Conservation (phyloP, 768 basidiomycete species). For the Serpula lacrymans region DNA sequence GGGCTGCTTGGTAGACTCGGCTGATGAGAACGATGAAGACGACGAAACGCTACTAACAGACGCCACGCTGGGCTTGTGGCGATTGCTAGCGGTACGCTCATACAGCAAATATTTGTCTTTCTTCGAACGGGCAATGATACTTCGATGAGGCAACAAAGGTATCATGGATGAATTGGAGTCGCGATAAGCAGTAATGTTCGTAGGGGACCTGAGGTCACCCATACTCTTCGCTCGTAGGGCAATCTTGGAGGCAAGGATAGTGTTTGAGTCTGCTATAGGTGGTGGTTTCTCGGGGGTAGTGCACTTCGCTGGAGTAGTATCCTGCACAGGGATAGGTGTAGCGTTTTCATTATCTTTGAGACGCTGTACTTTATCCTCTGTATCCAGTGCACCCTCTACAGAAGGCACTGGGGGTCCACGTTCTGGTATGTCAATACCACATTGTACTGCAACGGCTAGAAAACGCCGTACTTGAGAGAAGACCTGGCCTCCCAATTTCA, state of each 20-base stretch:
- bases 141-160: conserved; percentile 33
- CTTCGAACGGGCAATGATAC: conserved; percentile 23
- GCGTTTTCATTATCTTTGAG: conserved; percentile 14
- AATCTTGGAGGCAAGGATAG: conserved; percentile 18
- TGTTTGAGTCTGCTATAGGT: conserved; percentile 23
- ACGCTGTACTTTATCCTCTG: conserved; percentile 5
- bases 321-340: conserved; percentile 10
- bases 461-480: conserved; percentile 80
- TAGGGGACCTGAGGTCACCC: conserved; percentile 42
- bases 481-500: conserved; percentile 75
- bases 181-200: conserved; percentile 27
- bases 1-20: conserved; percentile 45
- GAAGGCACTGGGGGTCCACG: conserved; percentile 32
- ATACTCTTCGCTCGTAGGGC: conserved; percentile 50
- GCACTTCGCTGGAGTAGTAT: conserved; percentile 2
- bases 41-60: conserved; percentile 75
- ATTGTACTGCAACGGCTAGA: conserved; percentile 70
- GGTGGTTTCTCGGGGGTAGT: conserved; percentile 31
- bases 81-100: conserved; percentile 31
- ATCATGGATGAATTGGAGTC: conserved; percentile 35
- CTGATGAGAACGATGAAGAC: conserved; percentile 64
- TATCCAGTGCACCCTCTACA: conserved; percentile 11
- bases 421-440: conserved; percentile 66
- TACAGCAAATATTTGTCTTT: conserved; percentile 38
- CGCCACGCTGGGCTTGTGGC: conserved; percentile 41